Conservation (phyloP, 345 rosid species). For the Geranium rotundifolium region DNA sequence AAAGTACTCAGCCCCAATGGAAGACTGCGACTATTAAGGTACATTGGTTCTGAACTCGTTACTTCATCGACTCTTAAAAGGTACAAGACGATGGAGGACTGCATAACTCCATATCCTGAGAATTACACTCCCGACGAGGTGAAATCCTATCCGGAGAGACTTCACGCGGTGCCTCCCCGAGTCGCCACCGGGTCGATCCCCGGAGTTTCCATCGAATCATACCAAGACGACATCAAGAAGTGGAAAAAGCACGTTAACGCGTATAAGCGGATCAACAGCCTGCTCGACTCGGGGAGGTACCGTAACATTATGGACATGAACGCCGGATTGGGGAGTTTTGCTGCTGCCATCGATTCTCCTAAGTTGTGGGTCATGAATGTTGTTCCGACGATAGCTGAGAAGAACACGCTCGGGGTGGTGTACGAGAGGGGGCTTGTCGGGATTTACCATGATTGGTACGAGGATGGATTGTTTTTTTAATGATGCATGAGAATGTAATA, state of each 20-base stretch:
- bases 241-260: constrained; percentile 90
- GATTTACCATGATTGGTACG: constrained; percentile 94
- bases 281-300: constrained; percentile 73
- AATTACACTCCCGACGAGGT: constrained; percentile 44
- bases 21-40: too few relatives aligned
- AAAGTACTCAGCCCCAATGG: too few relatives aligned
- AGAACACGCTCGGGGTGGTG: constrained; percentile 64
- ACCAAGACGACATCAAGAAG: constrained; percentile 53
- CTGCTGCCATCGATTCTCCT: constrained; percentile 65
- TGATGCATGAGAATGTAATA: too few relatives aligned
- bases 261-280: constrained; percentile 67
- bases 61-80: constrained; percentile 17
- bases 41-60: too few relatives aligned
- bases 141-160: constrained; percentile 74
- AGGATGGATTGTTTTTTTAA: constrained; percentile 4
- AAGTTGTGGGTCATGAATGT: constrained; percentile 99
- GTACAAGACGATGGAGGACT: constrained; percentile 92
- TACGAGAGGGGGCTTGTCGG: constrained; percentile 89
- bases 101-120: constrained; percentile 77
- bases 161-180: constrained; percentile 73
- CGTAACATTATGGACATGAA: constrained; percentile 99
- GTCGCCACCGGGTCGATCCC: constrained; percentile 74
- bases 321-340: constrained; percentile 94
- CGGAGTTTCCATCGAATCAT: constrained; percentile 74
- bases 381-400: constrained; percentile 79